Base-by-base conservation (phyloP, 169 alveolate genomes). In the Plasmodium malariae region DNA sequence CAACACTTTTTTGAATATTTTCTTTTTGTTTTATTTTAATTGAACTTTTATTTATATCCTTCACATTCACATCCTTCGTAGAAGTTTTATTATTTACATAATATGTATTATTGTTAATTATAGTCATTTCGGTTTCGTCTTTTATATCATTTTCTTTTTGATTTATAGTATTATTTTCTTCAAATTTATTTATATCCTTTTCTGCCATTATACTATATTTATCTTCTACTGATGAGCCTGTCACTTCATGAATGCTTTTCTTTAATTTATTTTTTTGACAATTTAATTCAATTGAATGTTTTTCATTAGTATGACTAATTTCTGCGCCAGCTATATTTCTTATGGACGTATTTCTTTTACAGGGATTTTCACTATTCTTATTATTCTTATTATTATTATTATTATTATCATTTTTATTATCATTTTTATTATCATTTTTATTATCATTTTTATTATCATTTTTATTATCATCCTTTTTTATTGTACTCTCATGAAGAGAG, bases 381-480 rank as follows among this genome's bases (percentile, higher is more conserved):
- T 2, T 34, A 40, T 30, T 60, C n/a, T n/a, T n/a, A n/a, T n/a
- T n/a, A n/a, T n/a, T n/a, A n/a, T n/a, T n/a, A n/a, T n/a, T n/a
- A n/a, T n/a, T n/a, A n/a, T n/a, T n/a, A n/a, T n/a, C n/a, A n/a
- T n/a, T n/a, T n/a, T n/a, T n/a, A n/a, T n/a, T n/a, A 4, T 48
- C 59, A 48, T 19, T 48, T 48, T 48, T 0, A 7, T 7, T 19
- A 4, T 48, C 59, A 48, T 19, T 48, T 48, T 48, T 0, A 6
- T 48, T 6, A 4, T 9, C 59, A 9, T 19, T 0, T 9, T 48
- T 9, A 2, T 48, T 6, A 2, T 48, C 19, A 7, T 6, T 48
- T 48, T 48, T 37, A 32, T 24, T 57, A 49, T 4, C 62, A 14
- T 36, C 86, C 30, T 36, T 54, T 49, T 71, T 54, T 57, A 24